phyloP scores from a whole-genome alignment of 495 filamentous ascomycete genomes.

The Aspergillus incahuasiensis region DNA sequence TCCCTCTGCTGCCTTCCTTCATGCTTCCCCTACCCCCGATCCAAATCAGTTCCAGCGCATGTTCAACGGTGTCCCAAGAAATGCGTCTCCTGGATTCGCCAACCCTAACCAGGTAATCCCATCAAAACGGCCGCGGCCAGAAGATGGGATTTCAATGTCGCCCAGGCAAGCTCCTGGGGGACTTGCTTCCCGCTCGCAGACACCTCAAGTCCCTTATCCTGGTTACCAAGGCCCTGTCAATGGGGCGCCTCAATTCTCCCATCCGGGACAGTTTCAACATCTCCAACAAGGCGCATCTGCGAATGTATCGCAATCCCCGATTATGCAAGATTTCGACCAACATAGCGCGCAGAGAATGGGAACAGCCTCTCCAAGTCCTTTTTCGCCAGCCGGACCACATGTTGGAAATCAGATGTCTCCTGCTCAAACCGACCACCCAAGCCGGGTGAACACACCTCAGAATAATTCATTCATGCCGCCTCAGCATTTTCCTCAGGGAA shows the following conservation, averaged over 20 bases:
- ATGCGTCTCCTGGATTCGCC: slow-evolving; percentile 72
- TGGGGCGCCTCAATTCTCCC: slow-evolving; percentile 46
- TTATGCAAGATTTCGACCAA: slow-evolving; percentile 67
- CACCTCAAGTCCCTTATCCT: slow-evolving; percentile 67
- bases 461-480: slow-evolving; percentile 58
- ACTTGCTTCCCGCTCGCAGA: slow-evolving; percentile 84
- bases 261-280: slow-evolving; percentile 69
- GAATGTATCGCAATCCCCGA: slow-evolving; percentile 86
- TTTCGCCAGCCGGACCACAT: slow-evolving; percentile 73
- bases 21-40: slow-evolving; percentile 50
- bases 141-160: slow-evolving; percentile 79
- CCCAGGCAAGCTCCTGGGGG: slow-evolving; percentile 72
- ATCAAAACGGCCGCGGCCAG: slow-evolving; percentile 79
- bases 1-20: slow-evolving; percentile 50
- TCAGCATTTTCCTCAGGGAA: slow-evolving; percentile 53
- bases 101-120: slow-evolving; percentile 78
- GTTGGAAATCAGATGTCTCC: slow-evolving; percentile 76
- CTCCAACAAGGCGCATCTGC: slow-evolving; percentile 76
- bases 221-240: slow-evolving; percentile 59
- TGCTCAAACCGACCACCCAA: slow-evolving; percentile 69
- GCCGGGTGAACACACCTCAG: slow-evolving; percentile 70
- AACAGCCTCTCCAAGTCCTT: slow-evolving; percentile 87
- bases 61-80: slow-evolving; percentile 79
- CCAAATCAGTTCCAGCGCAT: slow-evolving; percentile 62
- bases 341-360: slow-evolving; percentile 74